Base-by-base conservation (phyloP, 352 stramenopile species). In the Globisporangium spinosum region DNA sequence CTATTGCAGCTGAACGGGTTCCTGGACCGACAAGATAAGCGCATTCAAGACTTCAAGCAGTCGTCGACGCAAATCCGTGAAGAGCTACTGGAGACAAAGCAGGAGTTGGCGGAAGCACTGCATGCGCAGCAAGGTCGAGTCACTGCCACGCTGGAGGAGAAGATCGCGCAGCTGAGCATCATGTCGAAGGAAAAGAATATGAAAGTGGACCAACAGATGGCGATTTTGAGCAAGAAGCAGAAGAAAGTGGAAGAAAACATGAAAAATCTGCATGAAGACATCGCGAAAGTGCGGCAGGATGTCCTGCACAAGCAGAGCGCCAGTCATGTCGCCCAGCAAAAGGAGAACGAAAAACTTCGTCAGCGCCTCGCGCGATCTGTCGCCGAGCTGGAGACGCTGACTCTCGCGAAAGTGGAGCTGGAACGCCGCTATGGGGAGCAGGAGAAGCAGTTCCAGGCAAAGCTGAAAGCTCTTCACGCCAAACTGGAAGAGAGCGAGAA, bases 1-100 rank as follows among this genome's bases (percentile, higher is more conserved):
- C 7, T 93, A 43, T 66, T 68, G 20, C 81, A 93, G 40, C 64
- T 93, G 1, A 78, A 80, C 29, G 68, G 70, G 22, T 77, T 75
- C 3, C 65, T 93, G 20, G 82, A 90, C 32, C 82, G 83, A 1
- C 83, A 91, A 32, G 85, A 91, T 51, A 90, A 84, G 62, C 83
- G 84, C 17, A 67, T 83, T 2, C 78, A 85, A 32, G 83, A 90
- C 43, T 58, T 76, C 20, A 91, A 90, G 61, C 68, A 81, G 9
- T 78, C 70, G 47, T 61, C 73, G 0, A 66, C 78, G 6, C 68
- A 77, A 20, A 70, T 90, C 25, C 79, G 73, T 20, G 84, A 91
- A 25, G 84, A 93, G 49, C 47, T 93, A 1, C 61, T 58, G 1
- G 78, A 89, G 32, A 79, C 81, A 3, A 74, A 77, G n/a, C 70